phyloP scores from a whole-genome alignment of 768 basidiomycete species.

The Hypholoma fasciculare region DNA sequence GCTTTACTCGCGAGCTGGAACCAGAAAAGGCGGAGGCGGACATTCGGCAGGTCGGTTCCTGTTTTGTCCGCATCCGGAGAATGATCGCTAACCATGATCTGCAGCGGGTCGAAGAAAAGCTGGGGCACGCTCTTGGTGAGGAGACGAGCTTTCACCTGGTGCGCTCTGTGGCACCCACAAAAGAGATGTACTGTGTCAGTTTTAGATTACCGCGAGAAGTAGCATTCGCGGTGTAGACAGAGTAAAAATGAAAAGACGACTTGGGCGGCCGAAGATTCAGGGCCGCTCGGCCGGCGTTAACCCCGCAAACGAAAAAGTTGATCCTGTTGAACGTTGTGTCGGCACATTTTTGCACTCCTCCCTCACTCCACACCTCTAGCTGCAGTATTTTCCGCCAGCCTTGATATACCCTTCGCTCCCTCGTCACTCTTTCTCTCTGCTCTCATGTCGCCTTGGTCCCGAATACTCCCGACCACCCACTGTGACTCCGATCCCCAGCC shows the following conservation, averaged over 20 bases:
- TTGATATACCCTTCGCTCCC: slow-evolving; percentile 14
- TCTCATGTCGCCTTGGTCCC: slow-evolving; percentile 13
- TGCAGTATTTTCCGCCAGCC: slow-evolving; percentile 7
- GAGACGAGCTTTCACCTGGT: slow-evolving; percentile 70
- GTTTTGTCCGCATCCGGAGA: slow-evolving; percentile 2
- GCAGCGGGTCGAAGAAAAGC: slow-evolving; percentile 70
- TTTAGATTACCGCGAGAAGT: slow-evolving; percentile 55
- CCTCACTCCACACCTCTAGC: slow-evolving; percentile 11
- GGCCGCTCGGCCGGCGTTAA: slow-evolving; percentile 21
- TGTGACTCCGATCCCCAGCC: slow-evolving; percentile 52
- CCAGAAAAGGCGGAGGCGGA: slow-evolving; percentile 67
- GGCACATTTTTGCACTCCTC: slow-evolving; percentile 8
- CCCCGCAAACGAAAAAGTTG: slow-evolving; percentile 37
- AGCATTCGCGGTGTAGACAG: slow-evolving; percentile 24
- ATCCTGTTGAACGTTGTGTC: slow-evolving; percentile 19
- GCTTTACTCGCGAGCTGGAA: slow-evolving; percentile 89
- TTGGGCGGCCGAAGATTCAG: slow-evolving; percentile 1
- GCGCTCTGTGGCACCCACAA: slow-evolving; percentile 91
- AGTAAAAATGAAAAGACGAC: not conserved
- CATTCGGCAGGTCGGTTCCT: slow-evolving; percentile 64
- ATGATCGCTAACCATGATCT: slow-evolving; percentile 17
- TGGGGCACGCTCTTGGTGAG: slow-evolving; percentile 54
- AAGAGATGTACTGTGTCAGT: slow-evolving; percentile 97
- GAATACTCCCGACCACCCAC: slow-evolving; percentile 49
- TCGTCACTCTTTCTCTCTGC: slow-evolving; percentile 9